A percentile compares a stretch with the other conserved stretches of the same genome.
These are phyloP conservation scores for Apodospora peruviana DNA, from an alignment of 495 filamentous ascomycete species.

Conservation along the genomic window DNA sequence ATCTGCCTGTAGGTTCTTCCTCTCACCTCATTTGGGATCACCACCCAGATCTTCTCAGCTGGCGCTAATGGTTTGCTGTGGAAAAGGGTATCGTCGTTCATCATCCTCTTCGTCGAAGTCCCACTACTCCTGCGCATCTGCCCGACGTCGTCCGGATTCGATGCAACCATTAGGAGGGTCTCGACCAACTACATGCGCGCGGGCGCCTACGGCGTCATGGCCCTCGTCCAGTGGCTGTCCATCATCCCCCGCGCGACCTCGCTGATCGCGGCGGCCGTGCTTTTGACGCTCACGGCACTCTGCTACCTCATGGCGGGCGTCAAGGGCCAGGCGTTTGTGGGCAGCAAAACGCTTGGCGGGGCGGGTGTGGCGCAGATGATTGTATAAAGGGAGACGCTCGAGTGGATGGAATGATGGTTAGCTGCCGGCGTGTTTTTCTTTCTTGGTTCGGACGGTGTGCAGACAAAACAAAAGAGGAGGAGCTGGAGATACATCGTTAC, in stretches of 20 bases:
- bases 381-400: conserved; percentile 51
- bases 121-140: conserved; percentile 96
- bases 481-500: too few species aligned
- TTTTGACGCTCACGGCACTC: conserved; percentile 67
- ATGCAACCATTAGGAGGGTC: conserved; percentile 83
- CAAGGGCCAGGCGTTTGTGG: conserved; percentile 89
- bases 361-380: conserved; percentile 98
- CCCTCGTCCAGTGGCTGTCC: conserved; percentile 76
- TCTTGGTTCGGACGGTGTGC: too few species aligned
- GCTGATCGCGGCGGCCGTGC: conserved; percentile 79
- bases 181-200: conserved; percentile 96
- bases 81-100: conserved; percentile 65
- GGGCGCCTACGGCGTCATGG: conserved; percentile 79
- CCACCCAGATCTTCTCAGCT: neutral
- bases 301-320: conserved; percentile 84
- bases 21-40: neutral
- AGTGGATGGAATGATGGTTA: neutral
- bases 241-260: conserved; percentile 55
- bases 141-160: conserved; percentile 86
- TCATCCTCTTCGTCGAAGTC: conserved; percentile 95
- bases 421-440: neutral
- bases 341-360: conserved; percentile 95
- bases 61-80: conserved; percentile 9
- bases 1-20: conserved; percentile 69
- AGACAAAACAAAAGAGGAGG: too few species aligned